Percentiles rank a stretch among this genome's conserved stretches.
phyloP scores from a whole-genome alignment of 108 stramenopile species.

The Fistulifera solaris region DNA sequence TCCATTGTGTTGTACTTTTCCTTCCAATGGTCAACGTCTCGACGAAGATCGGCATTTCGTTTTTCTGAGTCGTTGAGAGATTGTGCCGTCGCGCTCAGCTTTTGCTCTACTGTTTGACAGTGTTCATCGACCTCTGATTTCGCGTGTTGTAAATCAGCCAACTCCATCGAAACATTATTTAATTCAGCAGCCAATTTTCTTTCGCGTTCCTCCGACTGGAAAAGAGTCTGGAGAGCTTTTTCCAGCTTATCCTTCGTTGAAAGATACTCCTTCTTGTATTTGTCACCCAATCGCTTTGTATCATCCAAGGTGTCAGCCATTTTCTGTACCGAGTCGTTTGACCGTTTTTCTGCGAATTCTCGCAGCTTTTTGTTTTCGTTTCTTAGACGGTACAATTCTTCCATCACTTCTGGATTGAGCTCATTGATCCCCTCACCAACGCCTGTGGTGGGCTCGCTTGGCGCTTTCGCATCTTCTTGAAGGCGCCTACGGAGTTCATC shows the following conservation, averaged over 20 bases:
- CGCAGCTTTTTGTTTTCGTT: constrained; percentile 64
- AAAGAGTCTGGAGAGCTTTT: constrained; percentile 14
- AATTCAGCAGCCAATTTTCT: constrained; percentile 19
- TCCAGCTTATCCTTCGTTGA: constrained; percentile 52
- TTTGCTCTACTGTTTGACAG: background rate
- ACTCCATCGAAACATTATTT: constrained; percentile 9
- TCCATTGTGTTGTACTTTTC: background rate
- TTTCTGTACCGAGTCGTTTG: constrained; percentile 59
- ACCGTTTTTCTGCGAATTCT: constrained; percentile 67
- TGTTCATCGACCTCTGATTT: background rate
- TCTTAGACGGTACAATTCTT: constrained; percentile 56
- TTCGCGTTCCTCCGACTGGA: constrained; percentile 16
- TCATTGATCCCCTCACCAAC: constrained; percentile 79
- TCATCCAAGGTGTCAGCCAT: constrained; percentile 66
- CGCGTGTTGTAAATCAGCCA: background rate
- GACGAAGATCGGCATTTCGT: background rate
- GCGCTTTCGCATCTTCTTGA: constrained; percentile 18
- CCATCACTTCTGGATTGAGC: constrained; percentile 67
- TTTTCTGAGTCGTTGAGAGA: background rate
- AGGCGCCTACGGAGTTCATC: constrained; percentile 39
- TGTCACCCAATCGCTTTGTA: constrained; percentile 36
- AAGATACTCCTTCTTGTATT: constrained; percentile 61
- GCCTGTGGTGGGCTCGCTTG: constrained; percentile 11
- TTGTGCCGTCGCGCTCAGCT: background rate
- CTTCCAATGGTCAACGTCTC: constrained; percentile 8